These are phyloP conservation scores for Cordyceps fumosorosea DNA, from an alignment of 2,329 filamentous ascomycete species.

Conservation along the genomic window DNA sequence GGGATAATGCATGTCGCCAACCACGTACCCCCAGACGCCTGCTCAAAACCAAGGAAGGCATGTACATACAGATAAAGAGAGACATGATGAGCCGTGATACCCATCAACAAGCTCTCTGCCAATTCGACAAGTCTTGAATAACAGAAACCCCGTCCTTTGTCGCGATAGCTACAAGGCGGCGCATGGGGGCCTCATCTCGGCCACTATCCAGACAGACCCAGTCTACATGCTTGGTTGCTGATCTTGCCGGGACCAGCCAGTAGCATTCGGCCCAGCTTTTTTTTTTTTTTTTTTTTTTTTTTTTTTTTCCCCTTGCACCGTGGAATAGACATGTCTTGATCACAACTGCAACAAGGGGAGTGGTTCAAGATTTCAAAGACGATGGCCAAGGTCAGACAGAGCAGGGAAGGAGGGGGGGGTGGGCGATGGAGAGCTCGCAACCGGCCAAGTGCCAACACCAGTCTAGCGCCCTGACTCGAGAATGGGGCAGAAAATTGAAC, in stretches of 20 bases:
- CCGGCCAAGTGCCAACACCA: conserved; percentile 6
- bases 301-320: background rate
- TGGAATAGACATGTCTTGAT: background rate
- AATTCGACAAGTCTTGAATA: no score
- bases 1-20: background rate
- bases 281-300: background rate
- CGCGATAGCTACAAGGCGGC: no score
- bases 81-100: background rate
- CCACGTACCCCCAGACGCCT: background rate
- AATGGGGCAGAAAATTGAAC: conserved; percentile 1
- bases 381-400: background rate
- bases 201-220: background rate
- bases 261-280: background rate
- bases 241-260: background rate
- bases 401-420: background rate
- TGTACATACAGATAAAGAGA: background rate
- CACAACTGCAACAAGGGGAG: background rate
- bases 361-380: background rate
- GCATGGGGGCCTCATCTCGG: background rate
- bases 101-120: no score
- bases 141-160: no score
- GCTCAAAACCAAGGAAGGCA: no score
- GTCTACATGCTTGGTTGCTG: background rate
- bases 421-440: background rate
- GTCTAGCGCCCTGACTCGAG: conserved; percentile 11